A percentile compares a stretch with the other conserved stretches of the same genome.
Evolutionary conservation across 164 flowering plant species (phyloP).

Genomic region (Berberis vulgaris): DNA sequence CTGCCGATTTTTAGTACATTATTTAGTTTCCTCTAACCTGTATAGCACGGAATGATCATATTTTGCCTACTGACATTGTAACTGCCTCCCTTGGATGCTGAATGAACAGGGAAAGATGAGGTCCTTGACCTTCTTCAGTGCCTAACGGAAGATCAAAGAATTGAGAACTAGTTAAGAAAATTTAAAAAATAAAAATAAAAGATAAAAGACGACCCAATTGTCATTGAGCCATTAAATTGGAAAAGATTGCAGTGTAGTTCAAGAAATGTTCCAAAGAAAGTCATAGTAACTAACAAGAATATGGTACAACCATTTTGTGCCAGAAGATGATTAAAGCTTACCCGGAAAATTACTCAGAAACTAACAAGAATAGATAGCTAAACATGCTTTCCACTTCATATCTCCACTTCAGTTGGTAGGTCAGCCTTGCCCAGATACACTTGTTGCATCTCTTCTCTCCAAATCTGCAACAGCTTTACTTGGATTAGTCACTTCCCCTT

Average conservation of each 20-base stretch:
- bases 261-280: too few relatives aligned
- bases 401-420: conserved; percentile 41
- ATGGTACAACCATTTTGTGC: background rate
- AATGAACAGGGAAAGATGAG: background rate
- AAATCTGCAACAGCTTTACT: conserved; percentile 40
- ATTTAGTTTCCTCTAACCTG: too few relatives aligned
- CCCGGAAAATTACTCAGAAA: conserved; percentile 7
- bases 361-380: background rate
- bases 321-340: background rate
- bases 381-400: conserved; percentile 10
- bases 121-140: background rate
- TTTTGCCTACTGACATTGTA: background rate
- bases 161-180: background rate
- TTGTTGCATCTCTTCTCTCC: conserved; percentile 89
- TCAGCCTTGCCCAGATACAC: conserved; percentile 62
- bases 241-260: too few relatives aligned
- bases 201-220: background rate
- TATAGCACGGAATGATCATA: too few relatives aligned
- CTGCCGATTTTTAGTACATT: too few relatives aligned
- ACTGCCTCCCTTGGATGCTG: background rate
- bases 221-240: too few relatives aligned
- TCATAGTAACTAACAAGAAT: too few relatives aligned
- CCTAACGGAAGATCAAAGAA: background rate
- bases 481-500: background rate
- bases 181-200: background rate